Evolutionary conservation across 495 filamentous ascomycete species (phyloP), one percentile per base, ranked within the genome.

Genomic region (Cercophora newfieldiana): DNA sequence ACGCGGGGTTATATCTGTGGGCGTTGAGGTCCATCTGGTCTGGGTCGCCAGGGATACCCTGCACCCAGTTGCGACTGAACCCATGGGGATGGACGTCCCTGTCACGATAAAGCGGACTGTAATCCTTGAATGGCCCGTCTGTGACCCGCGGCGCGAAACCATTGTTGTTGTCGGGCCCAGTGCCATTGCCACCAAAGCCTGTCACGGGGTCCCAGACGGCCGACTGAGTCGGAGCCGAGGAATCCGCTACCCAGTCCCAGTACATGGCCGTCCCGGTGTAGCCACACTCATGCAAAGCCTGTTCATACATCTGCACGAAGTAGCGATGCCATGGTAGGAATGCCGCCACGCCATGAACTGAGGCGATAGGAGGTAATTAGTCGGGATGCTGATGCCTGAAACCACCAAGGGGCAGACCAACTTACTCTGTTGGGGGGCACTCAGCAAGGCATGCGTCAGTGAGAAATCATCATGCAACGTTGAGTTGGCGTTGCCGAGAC

Each of bases 271-370:
- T 61, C 0, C 59, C 59, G 1, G 59, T 49, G 59, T 61, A 60
- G 22, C 57, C 57, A 1, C 57, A 60, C 28, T 28, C 33, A 24
- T 30, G 57, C 3, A 60, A 30, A 2, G 33, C 57, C 19, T 47
- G 21, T 10, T 60, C 57, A 12, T 60, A 60, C 29, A 60, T 30
- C 19, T 33, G 30, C 30, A 60, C 57, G 6, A 37, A 60, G 33
- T 26, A 60, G 21, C 57, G 57, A 24, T 60, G 59, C 59, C 59
- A 61, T 4, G 59, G 59, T 16, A 61, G 59, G n/a, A 61, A 61
- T 3, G 16, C 44, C 22, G 59, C 44, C 19, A 49, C 29, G 22
- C 26, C 24, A 14, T 61, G 59, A 5, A 61, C 59, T 61, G 25
- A 1, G 3, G 6, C 5, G 12, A 6, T 21, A 25, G 49, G 19